Evolutionary conservation across 2,329 filamentous ascomycete species (phyloP).

Genomic region (Cyphellophora attinorum): DNA sequence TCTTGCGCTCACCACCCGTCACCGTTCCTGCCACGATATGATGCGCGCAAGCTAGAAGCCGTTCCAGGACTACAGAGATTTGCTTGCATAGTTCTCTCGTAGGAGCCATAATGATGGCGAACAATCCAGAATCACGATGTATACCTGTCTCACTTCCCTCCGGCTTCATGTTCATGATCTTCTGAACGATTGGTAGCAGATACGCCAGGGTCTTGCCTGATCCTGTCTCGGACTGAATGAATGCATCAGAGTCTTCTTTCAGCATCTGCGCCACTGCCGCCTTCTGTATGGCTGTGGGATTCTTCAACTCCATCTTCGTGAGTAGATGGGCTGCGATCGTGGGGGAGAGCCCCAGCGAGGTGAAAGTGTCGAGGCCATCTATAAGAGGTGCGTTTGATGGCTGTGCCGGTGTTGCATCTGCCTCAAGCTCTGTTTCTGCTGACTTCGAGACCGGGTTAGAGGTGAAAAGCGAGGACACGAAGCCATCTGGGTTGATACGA

Average conservation of each 20-base stretch:
- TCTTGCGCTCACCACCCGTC: constrained; percentile 62
- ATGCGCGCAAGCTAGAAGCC: constrained; percentile 75
- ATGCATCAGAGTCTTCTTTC: constrained; percentile 76
- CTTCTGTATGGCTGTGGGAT: constrained; percentile 90
- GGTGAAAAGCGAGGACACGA: constrained; percentile 87
- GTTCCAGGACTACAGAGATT: constrained; percentile 78
- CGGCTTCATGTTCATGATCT: constrained; percentile 62
- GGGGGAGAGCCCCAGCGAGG: constrained; percentile 70
- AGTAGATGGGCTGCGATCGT: constrained; percentile 73
- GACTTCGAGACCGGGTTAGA: constrained; percentile 68
- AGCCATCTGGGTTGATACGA: constrained; percentile 37
- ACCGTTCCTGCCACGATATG: constrained; percentile 91
- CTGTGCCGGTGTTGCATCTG: constrained; percentile 44
- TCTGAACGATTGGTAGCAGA: constrained; percentile 80
- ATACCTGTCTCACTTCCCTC: constrained; percentile 42
- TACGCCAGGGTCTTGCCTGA: constrained; percentile 98
- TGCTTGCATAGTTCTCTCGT: constrained; percentile 93
- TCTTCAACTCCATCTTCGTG: constrained; percentile 77
- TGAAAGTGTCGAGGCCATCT: constrained; percentile 77
- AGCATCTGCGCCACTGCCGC: constrained; percentile 74
- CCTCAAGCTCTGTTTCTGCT: constrained; percentile 27
- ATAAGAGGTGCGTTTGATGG: constrained; percentile 86
- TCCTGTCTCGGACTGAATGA: constrained; percentile 92
- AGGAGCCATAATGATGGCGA: constrained; percentile 87
- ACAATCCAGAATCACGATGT: constrained; percentile 77